These are phyloP conservation scores for Pittosporum tobira DNA, from an alignment of 129 eudicot species.

Conservation along the genomic window DNA sequence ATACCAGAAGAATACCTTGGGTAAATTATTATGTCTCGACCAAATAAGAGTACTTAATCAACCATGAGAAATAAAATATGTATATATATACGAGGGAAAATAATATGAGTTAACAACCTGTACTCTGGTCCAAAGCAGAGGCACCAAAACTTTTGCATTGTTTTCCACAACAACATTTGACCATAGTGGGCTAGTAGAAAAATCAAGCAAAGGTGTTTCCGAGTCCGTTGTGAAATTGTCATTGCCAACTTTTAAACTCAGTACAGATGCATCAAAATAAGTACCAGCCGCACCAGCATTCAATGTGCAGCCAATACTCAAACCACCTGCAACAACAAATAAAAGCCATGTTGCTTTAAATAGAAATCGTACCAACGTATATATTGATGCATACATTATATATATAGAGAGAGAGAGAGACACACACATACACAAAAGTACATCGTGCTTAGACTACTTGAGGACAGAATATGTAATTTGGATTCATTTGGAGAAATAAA, in stretches of 20 bases:
- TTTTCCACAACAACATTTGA: slow-evolving; percentile 80
- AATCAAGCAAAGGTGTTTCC: slow-evolving; percentile 91
- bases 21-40: neutral
- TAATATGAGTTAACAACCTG: slow-evolving; percentile 40
- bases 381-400: too few relatives aligned
- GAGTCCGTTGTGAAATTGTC: slow-evolving; percentile 85
- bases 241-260: slow-evolving; percentile 84
- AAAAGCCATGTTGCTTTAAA: slow-evolving; percentile 11
- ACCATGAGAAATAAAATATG: neutral
- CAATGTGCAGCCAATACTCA: slow-evolving; percentile 66
- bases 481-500: too few relatives aligned
- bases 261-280: slow-evolving; percentile 70
- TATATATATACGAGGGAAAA: neutral
- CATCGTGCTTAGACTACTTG: too few relatives aligned
- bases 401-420: too few relatives aligned
- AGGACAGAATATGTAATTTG: too few relatives aligned
- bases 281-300: slow-evolving; percentile 98
- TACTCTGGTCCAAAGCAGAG: slow-evolving; percentile 92
- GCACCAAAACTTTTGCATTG: slow-evolving; percentile 86
- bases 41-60: too few relatives aligned
- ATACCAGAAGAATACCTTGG: neutral
- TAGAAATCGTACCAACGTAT: too few relatives aligned
- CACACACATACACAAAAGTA: too few relatives aligned
- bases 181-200: slow-evolving; percentile 90
- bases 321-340: slow-evolving; percentile 57